Base-by-base conservation (phyloP, 352 stramenopile species). In the Phytophthora melonis region DNA sequence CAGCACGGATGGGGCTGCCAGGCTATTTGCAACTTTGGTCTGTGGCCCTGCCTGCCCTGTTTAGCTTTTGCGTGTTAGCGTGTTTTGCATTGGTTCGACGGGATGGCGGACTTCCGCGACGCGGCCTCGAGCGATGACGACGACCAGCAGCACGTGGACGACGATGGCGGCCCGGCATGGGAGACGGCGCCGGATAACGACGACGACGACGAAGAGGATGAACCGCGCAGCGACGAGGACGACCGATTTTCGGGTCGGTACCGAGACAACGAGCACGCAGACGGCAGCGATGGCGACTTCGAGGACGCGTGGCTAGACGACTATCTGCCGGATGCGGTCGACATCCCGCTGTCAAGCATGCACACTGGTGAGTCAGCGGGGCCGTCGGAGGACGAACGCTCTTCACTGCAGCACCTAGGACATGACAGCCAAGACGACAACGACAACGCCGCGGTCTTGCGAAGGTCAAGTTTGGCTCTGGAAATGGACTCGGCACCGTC, bases 221-320 rank as follows among this genome's bases (percentile, higher is more conserved):
- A 62, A 50, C 39, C 14, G 34, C 47, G 19, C 50, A 68, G 59
- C n/a, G 61, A 62, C 3, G 74, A 67, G 7, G 36, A 62, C 3
- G 70, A 80, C 3, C 59, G 25, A 5, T 66, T 60, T 36, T 74
- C 52, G 8, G 60, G 58, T 34, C 36, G 30, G 36, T 68, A 49
- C 7, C 62, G n/a, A 10, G 43, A 58, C n/a, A 57, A 53, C 36
- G 63, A 63, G 13, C 58, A 70, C 3, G 67, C 77, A 0, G 75
- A 82, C 2, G 25, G 19, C 34, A 79, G 70, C 47, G 63, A 74
- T 43, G 71, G 72, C 8, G 71, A 83, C 39, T 84, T 83, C n/a
- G 74, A 80, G 27, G 75, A 82, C 56, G 70, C 70, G 9, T 86
- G 79, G 76, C 52, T 81, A 5, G 79, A 83, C 13, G 70, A 86